Percentiles rank a stretch among this genome's conserved stretches.
Evolutionary conservation across 129 eudicot genomes (phyloP).

Genomic region (Rutidosis leptorrhynchoides): DNA sequence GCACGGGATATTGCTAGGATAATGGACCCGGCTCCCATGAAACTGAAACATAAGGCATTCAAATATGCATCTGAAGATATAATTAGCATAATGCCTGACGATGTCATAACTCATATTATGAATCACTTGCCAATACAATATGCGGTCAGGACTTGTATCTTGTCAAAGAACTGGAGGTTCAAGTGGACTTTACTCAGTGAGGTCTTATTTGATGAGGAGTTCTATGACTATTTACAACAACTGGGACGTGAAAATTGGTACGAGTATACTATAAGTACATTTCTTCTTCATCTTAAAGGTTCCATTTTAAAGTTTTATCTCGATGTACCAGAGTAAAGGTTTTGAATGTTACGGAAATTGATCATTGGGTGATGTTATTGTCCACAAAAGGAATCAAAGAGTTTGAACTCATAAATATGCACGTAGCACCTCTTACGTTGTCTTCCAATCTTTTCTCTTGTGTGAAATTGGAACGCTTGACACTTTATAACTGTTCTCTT

Average conservation of each 20-base stretch:
- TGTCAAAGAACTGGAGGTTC: neutral
- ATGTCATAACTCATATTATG: neutral
- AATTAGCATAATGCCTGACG: neutral
- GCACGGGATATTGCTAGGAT: neutral
- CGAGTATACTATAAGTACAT: too few species aligned
- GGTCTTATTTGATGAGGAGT: neutral
- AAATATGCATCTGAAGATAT: neutral
- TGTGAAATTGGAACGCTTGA: conserved; percentile 8
- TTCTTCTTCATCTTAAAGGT: too few species aligned
- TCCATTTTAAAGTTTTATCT: too few species aligned
- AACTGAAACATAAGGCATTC: neutral
- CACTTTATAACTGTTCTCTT: neutral
- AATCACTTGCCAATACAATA: neutral
- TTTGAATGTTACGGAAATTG: too few species aligned
- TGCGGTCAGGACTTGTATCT: neutral
- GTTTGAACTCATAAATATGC: too few species aligned
- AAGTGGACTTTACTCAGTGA: neutral
- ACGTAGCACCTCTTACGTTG: too few species aligned
- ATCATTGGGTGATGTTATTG: too few species aligned
- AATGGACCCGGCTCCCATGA: neutral
- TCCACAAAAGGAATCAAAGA: too few species aligned
- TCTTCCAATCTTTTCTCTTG: too few species aligned
- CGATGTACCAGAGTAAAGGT: too few species aligned
- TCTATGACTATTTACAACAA: neutral
- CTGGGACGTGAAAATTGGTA: neutral